Conservation (phyloP, 2,329 filamentous ascomycete genomes). For the Monosporascus sp. region DNA sequence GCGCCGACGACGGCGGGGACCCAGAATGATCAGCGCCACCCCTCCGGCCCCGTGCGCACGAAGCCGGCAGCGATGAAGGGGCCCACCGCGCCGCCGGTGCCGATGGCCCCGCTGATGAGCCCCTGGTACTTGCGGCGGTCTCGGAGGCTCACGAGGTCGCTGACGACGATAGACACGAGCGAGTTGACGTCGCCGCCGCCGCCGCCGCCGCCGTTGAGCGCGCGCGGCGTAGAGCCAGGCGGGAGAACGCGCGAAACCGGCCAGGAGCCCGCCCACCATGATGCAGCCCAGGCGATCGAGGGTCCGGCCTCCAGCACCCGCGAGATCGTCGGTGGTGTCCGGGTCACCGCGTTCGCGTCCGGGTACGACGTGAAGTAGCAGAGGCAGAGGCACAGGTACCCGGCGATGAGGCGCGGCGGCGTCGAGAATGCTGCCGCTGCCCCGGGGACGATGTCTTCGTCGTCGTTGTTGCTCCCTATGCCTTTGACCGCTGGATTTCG, state of each 20-base stretch:
- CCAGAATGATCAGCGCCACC: slow-evolving; percentile 20
- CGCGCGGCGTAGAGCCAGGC: slow-evolving; percentile 27
- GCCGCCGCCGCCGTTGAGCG: slow-evolving; percentile 23
- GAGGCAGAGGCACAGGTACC: neutral
- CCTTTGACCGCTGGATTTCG: too few species aligned
- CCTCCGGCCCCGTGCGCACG: slow-evolving; percentile 1
- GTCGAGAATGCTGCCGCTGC: too few species aligned
- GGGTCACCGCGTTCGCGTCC: neutral
- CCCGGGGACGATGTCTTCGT: too few species aligned
- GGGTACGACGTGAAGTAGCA: neutral
- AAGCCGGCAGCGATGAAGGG: slow-evolving; percentile 21
- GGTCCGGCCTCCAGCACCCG: too few species aligned
- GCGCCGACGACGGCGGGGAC: slow-evolving; percentile 14
- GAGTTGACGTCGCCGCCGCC: slow-evolving; percentile 25
- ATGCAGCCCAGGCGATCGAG: too few species aligned
- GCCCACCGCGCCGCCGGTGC: slow-evolving; percentile 18
- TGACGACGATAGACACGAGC: slow-evolving; percentile 31
- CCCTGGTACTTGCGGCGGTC: slow-evolving; percentile 33
- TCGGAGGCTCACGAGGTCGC: slow-evolving; percentile 29
- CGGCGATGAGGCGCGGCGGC: neutral
- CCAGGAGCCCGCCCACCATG: slow-evolving; percentile 13
- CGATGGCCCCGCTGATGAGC: slow-evolving; percentile 16
- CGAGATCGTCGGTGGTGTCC: too few species aligned
- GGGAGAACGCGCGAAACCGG: slow-evolving; percentile 19
- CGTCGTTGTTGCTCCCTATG: too few species aligned